These are phyloP conservation scores for Lasiodiplodia sp. DNA, from an alignment of 2,329 filamentous ascomycete genomes.

Conservation along the genomic window DNA sequence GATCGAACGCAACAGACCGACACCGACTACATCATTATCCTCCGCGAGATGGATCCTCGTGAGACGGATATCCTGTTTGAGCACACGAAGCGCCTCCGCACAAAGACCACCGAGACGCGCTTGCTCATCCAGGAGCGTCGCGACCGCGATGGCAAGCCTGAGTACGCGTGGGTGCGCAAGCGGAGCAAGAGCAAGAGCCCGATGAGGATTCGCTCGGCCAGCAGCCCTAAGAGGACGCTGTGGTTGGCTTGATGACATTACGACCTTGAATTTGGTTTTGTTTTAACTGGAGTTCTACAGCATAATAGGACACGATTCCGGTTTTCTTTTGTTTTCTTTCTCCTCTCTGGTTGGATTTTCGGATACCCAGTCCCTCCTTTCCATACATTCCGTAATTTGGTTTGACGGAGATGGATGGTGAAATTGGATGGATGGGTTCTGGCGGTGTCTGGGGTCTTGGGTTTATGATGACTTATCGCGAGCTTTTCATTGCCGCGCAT, in stretches of 20 bases:
- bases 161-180: constrained; percentile 55
- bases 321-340: not conserved
- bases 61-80: constrained; percentile 60
- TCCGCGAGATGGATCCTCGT: constrained; percentile 56
- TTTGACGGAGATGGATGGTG: not conserved
- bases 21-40: constrained; percentile 57
- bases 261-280: not conserved
- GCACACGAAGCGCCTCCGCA: constrained; percentile 56
- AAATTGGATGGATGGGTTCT: not conserved
- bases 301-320: not conserved
- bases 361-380: not conserved
- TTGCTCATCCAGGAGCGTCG: constrained; percentile 53
- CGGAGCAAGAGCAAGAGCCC: constrained; percentile 26
- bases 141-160: constrained; percentile 46
- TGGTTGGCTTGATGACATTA: not conserved
- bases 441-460: not conserved
- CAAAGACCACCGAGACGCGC: constrained; percentile 37
- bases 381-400: not conserved
- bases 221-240: constrained; percentile 33
- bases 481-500: not conserved
- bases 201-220: constrained; percentile 4
- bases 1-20: constrained; percentile 44
- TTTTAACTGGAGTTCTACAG: not conserved
- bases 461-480: not conserved
- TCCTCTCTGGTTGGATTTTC: not conserved